Conservation (phyloP, 768 basidiomycete genomes). For the Phlebiopsis flavidoalba region DNA sequence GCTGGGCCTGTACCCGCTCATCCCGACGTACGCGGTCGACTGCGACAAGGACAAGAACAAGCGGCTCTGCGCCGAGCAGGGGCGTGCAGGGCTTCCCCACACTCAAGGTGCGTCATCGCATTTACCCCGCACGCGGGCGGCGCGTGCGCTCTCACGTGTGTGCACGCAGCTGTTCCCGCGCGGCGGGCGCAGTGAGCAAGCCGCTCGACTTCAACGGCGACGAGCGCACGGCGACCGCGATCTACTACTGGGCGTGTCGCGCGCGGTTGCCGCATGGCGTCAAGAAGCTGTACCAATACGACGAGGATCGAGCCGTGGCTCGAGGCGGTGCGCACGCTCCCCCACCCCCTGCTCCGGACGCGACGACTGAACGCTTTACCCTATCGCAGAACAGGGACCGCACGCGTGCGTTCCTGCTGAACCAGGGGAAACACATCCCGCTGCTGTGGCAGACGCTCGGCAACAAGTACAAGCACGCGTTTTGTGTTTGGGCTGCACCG, state of each 20-base stretch:
- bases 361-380: not conserved
- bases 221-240: constrained; percentile 64
- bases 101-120: constrained; percentile 54
- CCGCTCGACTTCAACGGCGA: constrained; percentile 55
- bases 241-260: constrained; percentile 73
- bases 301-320: constrained; percentile 67
- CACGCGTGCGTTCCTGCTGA: constrained; percentile 61
- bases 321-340: constrained; percentile 51
- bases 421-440: constrained; percentile 72
- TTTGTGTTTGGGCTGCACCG: constrained; percentile 60
- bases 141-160: not conserved
- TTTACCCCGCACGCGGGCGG: not conserved
- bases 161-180: constrained; percentile 66
- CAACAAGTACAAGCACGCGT: constrained; percentile 60
- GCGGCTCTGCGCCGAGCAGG: constrained; percentile 76
- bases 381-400: constrained; percentile 32
- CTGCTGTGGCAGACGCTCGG: constrained; percentile 77
- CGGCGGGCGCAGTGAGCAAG: constrained; percentile 53
- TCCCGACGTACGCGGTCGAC: constrained; percentile 91
- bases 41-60: constrained; percentile 84
- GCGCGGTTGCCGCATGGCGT: constrained; percentile 65
- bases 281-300: constrained; percentile 48
- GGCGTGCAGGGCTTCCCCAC: constrained; percentile 89
- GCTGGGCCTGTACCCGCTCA: constrained; percentile 66
- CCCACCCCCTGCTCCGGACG: not conserved